Evolutionary conservation across 441 rosid species (phyloP).

Genomic region (Eutrema salsugineum): DNA sequence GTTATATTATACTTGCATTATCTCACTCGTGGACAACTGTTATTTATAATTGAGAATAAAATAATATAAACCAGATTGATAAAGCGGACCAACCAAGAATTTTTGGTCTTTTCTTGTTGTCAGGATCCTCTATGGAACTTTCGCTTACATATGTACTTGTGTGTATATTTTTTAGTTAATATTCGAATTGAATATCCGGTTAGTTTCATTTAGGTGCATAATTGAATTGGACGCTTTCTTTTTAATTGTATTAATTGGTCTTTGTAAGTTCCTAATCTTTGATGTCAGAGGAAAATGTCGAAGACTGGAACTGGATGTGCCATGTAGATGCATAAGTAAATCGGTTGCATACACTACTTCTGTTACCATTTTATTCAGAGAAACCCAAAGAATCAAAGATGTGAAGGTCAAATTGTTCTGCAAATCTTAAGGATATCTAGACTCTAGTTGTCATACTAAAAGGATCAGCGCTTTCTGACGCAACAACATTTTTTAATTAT

Average conservation of each 20-base stretch:
- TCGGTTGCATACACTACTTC: background rate
- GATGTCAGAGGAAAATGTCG: background rate
- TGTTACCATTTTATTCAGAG: background rate
- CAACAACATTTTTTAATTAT: background rate
- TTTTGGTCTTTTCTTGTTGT: slow-evolving; percentile 34
- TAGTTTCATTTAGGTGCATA: background rate
- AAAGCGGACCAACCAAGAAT: slow-evolving; percentile 33
- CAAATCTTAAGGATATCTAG: too few species aligned
- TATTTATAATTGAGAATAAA: slow-evolving; percentile 9
- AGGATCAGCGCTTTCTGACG: too few species aligned
- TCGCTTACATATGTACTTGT: slow-evolving; percentile 17
- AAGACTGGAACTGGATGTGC: background rate
- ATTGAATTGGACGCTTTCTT: background rate
- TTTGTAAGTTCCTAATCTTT: background rate
- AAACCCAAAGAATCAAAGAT: background rate
- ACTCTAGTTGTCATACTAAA: too few species aligned
- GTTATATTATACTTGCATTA: slow-evolving; percentile 4
- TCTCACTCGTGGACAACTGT: slow-evolving; percentile 29
- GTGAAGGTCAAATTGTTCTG: background rate
- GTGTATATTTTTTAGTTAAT: background rate
- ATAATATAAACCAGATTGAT: slow-evolving; percentile 15
- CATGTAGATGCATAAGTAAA: background rate
- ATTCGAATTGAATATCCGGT: background rate
- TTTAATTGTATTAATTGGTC: background rate
- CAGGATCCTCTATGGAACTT: slow-evolving; percentile 26